Conservation (phyloP, 345 rosid species). For the Linum usitatissimum region DNA sequence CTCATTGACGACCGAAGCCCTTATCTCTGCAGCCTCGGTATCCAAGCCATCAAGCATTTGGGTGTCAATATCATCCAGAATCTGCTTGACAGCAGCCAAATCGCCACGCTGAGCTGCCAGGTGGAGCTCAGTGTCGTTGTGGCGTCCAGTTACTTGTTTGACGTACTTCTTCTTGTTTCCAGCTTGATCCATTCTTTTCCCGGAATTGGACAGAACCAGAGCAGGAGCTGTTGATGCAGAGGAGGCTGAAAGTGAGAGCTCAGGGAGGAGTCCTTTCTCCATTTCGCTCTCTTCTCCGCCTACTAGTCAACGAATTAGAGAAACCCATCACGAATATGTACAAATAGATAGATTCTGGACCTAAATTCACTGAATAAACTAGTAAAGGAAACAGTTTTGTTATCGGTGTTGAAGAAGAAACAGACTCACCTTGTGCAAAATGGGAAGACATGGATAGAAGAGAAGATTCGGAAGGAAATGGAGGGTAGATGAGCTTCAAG, state of each 20-base stretch:
- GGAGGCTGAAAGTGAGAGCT: constrained; percentile 73
- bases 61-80: constrained; percentile 57
- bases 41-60: constrained; percentile 70
- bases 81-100: constrained; percentile 57
- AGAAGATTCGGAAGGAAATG: neutral
- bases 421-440: neutral
- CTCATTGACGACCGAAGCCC: constrained; percentile 78
- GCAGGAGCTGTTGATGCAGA: constrained; percentile 74
- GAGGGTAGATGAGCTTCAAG: neutral
- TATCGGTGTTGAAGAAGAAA: neutral
- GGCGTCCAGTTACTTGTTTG: constrained; percentile 89
- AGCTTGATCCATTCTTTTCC: constrained; percentile 86
- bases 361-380: neutral
- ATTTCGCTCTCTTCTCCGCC: constrained; percentile 56
- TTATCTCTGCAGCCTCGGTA: constrained; percentile 63
- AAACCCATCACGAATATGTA: constrained; percentile 14
- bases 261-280: constrained; percentile 47
- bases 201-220: constrained; percentile 62
- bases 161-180: constrained; percentile 58
- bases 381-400: neutral
- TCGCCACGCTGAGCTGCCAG: constrained; percentile 85
- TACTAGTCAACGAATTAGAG: constrained; percentile 12
- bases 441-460: neutral
- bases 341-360: neutral
- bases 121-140: constrained; percentile 82